Conservation (phyloP, 78 protist genomes). For the Dictyostelium capitatum region DNA sequence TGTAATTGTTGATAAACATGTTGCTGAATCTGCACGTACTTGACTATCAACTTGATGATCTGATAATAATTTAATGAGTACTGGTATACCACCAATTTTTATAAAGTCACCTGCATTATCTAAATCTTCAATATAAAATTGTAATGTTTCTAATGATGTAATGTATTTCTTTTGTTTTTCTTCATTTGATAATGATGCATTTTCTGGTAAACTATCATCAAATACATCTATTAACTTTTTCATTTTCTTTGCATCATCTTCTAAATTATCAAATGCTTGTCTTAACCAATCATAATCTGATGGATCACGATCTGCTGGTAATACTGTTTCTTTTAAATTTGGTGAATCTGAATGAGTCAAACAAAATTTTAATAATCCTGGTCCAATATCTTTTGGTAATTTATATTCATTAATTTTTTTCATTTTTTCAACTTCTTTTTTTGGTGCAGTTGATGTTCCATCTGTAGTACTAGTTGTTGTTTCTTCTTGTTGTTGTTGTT, state of each 20-base stretch:
- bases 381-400: conserved; percentile 76
- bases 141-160: conserved; percentile 15
- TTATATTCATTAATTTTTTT: conserved; percentile 29
- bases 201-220: background rate
- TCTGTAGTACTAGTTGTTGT: background rate
- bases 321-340: conserved; percentile 37
- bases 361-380: conserved; percentile 74
- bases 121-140: conserved; percentile 56
- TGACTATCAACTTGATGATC: background rate
- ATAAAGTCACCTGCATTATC: conserved; percentile 72
- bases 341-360: conserved; percentile 81
- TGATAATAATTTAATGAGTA: conserved; percentile 7
- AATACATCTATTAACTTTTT: conserved; percentile 34
- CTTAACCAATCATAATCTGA: conserved; percentile 70
- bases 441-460: background rate
- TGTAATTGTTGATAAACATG: conserved; percentile 43
- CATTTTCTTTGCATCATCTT: conserved; percentile 80
- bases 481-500: background rate
- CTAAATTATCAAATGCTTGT: conserved; percentile 56
- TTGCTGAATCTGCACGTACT: conserved; percentile 23
- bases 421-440: background rate
- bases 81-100: conserved; percentile 68
- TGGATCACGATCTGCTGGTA: conserved; percentile 47
- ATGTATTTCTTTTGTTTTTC: background rate
- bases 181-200: background rate